Evolutionary conservation across 1,284 basidiomycete genomes (phyloP), one percentile per base, ranked within the genome.

Genomic region (Ustilago tritici): DNA sequence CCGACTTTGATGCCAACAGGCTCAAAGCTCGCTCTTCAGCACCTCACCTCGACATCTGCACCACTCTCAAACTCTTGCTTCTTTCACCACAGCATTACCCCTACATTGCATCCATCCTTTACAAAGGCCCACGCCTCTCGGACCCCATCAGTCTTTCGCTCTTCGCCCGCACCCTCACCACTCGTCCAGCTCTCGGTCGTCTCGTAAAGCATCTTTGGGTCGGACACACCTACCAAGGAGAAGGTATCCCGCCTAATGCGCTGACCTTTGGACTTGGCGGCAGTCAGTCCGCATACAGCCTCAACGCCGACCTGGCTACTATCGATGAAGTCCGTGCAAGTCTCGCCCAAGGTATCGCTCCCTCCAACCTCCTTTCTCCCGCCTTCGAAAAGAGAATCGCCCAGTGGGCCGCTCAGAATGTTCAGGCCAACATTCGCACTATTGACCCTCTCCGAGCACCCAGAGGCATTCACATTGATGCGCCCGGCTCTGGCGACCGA

Each of bases 131-230:
- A 23, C 70, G 74, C 10, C 65, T 80, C 23, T 69, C 75, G 8
- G 71, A 73, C 41, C 78, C 78, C 28, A 77, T 76, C 63, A 76
- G 68, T 35, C 74, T 80, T 28, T 69, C 75, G 55, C 65, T 70
- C 56, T 80, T 80, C 36, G 71, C 78, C 0, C 65, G 70, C 15
- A 77, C 74, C 0, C 69, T 80, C 53, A 67, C 75, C 31, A 74
- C 65, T 15, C 70, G 78, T 11, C 78, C 78, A 10, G 70, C 75
- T 14, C 69, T 80, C 14, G 78, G 78, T 19, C 65, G 71, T 34
- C 71, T 78, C 49, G 74, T 80, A 55, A 66, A 74, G 61, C 67
- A 80, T 49, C 64, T 80, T 38, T 80, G 78, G 78, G 78, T 80
- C 55, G 78, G 78, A 3, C 75, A 77, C 56, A 73, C 75, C 15